A percentile compares a stretch with the other conserved stretches of the same genome.
These are phyloP conservation scores for Cystobasidium slooffiae DNA, from an alignment of 1,284 basidiomycete genomes.

Conservation along the genomic window DNA sequence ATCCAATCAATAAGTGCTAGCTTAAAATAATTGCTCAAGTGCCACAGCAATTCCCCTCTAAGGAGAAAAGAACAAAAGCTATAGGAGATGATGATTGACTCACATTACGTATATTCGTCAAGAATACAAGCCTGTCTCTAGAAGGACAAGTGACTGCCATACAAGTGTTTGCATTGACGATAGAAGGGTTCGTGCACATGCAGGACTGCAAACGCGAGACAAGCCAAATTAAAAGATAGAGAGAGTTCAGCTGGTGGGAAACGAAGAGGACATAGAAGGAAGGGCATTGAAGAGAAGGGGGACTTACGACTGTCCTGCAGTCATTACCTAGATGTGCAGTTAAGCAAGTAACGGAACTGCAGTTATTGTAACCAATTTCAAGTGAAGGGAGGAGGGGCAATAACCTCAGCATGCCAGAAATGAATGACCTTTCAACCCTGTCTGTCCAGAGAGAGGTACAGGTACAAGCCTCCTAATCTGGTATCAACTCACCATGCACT, in stretches of 20 bases:
- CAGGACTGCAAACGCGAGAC: neutral
- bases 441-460: no score
- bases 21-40: no score
- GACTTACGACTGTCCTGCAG: slow-evolving; percentile 19
- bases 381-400: no score
- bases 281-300: neutral
- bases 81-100: neutral
- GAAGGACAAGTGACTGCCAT: slow-evolving; percentile 7
- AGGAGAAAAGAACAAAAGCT: no score
- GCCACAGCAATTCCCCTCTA: no score
- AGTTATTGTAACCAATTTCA: neutral
- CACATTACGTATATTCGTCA: slow-evolving; percentile 7
- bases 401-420: neutral
- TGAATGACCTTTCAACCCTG: neutral
- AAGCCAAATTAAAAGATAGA: no score
- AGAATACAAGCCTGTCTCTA: slow-evolving; percentile 5
- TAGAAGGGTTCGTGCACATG: slow-evolving; percentile 5
- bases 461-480: neutral
- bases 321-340: slow-evolving; percentile 2
- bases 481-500: neutral
- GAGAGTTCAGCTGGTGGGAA: no score
- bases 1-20: no score
- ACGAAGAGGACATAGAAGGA: neutral
- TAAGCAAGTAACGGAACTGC: slow-evolving; percentile 10
- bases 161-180: slow-evolving; percentile 13